Percentiles rank a stretch among this genome's conserved stretches.
Evolutionary conservation across 2,329 filamentous ascomycete genomes (phyloP).

Genomic region (Calonectria pseudoturangicola): DNA sequence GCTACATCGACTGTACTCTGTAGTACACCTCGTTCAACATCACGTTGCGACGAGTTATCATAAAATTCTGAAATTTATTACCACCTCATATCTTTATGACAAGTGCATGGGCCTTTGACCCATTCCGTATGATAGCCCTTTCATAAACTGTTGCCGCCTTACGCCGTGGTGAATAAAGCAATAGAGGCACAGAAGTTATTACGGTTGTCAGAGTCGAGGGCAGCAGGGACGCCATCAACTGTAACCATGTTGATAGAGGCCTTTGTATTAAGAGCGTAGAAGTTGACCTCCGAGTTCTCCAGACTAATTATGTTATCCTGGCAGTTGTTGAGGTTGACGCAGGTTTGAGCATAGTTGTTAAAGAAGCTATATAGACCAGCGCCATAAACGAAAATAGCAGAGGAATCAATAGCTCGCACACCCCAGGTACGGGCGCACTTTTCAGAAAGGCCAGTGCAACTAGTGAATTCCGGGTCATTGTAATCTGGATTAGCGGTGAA

Average conservation of each 20-base stretch:
- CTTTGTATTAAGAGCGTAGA: constrained; percentile 85
- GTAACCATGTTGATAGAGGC: constrained; percentile 84
- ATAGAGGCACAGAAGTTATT: constrained; percentile 80
- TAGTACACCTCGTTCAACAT: too few relatives aligned
- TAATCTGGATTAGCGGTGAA: constrained; percentile 76
- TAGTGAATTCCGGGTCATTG: constrained; percentile 80
- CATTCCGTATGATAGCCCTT: too few relatives aligned
- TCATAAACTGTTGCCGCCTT: constrained; percentile 11
- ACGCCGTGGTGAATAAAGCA: constrained; percentile 59
- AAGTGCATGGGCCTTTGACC: too few relatives aligned
- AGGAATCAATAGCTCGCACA: constrained; percentile 80
- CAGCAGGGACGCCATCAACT: constrained; percentile 72
- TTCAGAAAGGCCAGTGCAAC: constrained; percentile 67
- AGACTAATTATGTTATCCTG: constrained; percentile 86
- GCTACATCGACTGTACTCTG: too few relatives aligned
- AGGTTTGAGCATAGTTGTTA: constrained; percentile 85
- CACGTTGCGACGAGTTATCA: too few relatives aligned
- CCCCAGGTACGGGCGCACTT: constrained; percentile 85
- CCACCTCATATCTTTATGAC: too few relatives aligned
- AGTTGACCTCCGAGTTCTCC: constrained; percentile 78
- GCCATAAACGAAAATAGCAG: constrained; percentile 82
- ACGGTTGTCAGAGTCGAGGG: constrained; percentile 76
- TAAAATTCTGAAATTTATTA: too few relatives aligned
- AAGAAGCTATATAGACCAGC: constrained; percentile 89
- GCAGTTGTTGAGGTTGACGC: constrained; percentile 80